Conservation (phyloP, 2,329 filamentous ascomycete genomes). For the Talaromyces piceae region DNA sequence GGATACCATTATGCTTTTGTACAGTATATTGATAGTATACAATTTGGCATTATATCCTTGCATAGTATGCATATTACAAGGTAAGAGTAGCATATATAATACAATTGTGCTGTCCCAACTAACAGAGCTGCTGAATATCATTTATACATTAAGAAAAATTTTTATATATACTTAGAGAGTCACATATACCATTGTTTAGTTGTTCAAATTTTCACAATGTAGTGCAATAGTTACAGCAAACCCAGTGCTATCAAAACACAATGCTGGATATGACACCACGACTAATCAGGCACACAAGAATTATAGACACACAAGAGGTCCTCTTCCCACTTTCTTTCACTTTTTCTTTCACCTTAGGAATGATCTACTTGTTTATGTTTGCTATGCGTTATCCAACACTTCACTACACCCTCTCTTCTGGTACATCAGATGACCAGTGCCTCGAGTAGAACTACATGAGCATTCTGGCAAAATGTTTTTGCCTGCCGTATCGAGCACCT, state of each 20-base stretch:
- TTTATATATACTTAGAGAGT: background rate
- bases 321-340: background rate
- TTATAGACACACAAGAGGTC: background rate
- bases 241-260: background rate
- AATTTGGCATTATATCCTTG: no score
- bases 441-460: background rate
- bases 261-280: background rate
- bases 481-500: background rate
- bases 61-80: no score
- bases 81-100: no score
- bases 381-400: background rate
- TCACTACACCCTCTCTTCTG: background rate
- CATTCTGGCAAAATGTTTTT: background rate
- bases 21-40: no score
- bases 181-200: background rate
- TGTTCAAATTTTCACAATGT: no score
- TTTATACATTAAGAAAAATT: no score
- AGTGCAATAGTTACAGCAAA: background rate
- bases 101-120: no score
- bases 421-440: background rate
- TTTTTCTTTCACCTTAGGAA: background rate
- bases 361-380: background rate
- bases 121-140: no score
- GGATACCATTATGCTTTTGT: no score
- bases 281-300: background rate